Evolutionary conservation across 768 basidiomycete species (phyloP), one percentile per base, ranked within the genome.

Genomic region (Termitomyces sp.): DNA sequence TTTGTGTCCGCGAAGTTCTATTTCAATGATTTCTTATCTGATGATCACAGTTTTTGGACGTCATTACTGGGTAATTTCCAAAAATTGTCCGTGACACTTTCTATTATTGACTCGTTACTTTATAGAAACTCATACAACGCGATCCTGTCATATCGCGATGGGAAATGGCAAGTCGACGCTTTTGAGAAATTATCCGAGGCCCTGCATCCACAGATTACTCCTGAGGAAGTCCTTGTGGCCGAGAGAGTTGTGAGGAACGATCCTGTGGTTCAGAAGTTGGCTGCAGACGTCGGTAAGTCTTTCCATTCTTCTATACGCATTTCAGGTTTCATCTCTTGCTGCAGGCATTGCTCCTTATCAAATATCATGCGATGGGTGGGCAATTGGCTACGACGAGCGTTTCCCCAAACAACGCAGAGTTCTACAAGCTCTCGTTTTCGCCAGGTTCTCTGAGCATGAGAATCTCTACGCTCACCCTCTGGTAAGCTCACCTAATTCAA

Each of bases 401-500:
- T 97, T 95, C 78, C 87, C 91, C 0, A 76, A 80, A 46, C 71
- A 72, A 18, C 75, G 76, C 45, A 82, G 89, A 34, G 75, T 95
- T 27, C 92, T 95, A 66, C 94, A 95, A 67, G 93, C 85, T 7
- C 69, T 94, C 4, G 66, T 88, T 18, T 94, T 88, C 67, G 91
- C 91, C 7, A 81, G 94, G 22, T 83, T 86, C 60, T 82, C 82
- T 2, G 74, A 82, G 54, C 87, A 96, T 65, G 91, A 92, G 45
- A 95, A 96, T 69, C 79, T 94, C 8, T 95, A 95, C 60, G 91
- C 92, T 1, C 93, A 95, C 65, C 95, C 94, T 39, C 74, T 95
- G 78, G 90, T 91, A 69, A 64, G 53, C 63, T 34, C 33, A 60
- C 32, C 20, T 32, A 61, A 36, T 26, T 30, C 45, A 27, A 56